Evolutionary conservation across 371 early-diverging fungal species (phyloP), one percentile per base, ranked within the genome.

Genomic region (Mortierella sp.): DNA sequence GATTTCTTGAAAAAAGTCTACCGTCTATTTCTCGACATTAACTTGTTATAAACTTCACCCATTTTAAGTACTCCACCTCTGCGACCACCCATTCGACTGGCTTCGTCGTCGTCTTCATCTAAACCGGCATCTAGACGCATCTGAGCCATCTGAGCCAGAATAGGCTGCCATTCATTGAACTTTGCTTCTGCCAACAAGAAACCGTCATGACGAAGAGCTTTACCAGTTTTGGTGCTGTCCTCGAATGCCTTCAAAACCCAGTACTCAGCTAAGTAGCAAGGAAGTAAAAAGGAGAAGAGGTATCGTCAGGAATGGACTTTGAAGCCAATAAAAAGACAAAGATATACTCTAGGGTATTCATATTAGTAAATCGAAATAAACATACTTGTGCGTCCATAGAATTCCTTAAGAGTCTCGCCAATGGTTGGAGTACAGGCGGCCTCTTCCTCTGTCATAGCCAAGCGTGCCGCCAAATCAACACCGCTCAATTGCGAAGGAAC

Each of bases 311-410:
- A 23, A 62, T 26, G 28, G 13, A 28, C 0, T 17, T 45, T 45
- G 45, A 19, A 45, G 45, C 2, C 19, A n/a, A n/a, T n/a, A n/a
- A n/a, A n/a, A n/a, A n/a, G n/a, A n/a, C 45, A 45, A 45, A 43
- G 19, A 45, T 1, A 15, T 45, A n/a, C 19, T 45, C 40, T 13
- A 37, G 40, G 40, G 8, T 37, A 37, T 8, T 10, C 8, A 37
- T 47, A 17, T n/a, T 9, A n/a, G 47, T 47, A 3, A n/a, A 47
- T 47, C 1, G 17, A 17, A 49, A 29, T 43, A 37, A 32, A 26
- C 82, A 67, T 84, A 77, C 83, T 76, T 22, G 87, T 86, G 40
- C 87, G 82, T 12, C 78, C 82, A 59, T 83, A 86, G 51, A 86
- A 86, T 55, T 86, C 85, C 13, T 72, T 67, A 35, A 86, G 66